A percentile compares a stretch with the other conserved stretches of the same genome.
These are phyloP conservation scores for Fusarium beomiforme DNA, from an alignment of 2,329 filamentous ascomycete genomes.

Conservation along the genomic window DNA sequence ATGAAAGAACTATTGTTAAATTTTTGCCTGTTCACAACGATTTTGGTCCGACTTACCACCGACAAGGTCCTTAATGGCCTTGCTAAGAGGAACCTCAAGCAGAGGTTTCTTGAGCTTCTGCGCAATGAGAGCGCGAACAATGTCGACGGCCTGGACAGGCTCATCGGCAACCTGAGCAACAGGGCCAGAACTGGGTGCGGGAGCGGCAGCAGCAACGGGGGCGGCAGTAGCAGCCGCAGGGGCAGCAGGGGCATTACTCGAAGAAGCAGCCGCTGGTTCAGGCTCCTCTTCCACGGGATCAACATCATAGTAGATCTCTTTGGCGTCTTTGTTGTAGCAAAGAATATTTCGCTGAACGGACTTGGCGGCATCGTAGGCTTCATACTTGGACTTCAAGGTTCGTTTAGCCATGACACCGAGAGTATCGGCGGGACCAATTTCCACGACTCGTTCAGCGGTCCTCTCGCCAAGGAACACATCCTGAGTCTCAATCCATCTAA, in stretches of 20 bases:
- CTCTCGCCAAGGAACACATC: conserved; percentile 99
- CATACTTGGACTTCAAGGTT: conserved; percentile 95
- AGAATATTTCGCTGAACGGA: conserved; percentile 97
- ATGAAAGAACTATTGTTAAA: conserved; percentile 27
- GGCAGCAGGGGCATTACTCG: conserved; percentile 60
- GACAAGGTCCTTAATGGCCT: conserved; percentile 98
- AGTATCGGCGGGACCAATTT: conserved; percentile 96
- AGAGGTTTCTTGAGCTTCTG: conserved; percentile 98
- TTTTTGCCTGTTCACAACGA: background rate
- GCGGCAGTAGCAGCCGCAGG: conserved; percentile 65
- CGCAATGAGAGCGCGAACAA: conserved; percentile 88
- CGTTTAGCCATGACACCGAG: conserved; percentile 97
- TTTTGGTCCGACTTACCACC: conserved; percentile 74
- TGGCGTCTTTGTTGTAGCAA: conserved; percentile 99
- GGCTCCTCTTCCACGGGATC: conserved; percentile 94
- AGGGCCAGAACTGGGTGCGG: conserved; percentile 80
- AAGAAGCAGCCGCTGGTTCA: conserved; percentile 64
- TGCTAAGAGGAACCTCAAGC: conserved; percentile 87
- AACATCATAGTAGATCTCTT: conserved; percentile 99
- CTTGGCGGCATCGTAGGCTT: conserved; percentile 96
- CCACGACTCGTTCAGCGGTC: conserved; percentile 95
- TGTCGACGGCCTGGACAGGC: conserved; percentile 88
- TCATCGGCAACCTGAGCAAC: conserved; percentile 87
- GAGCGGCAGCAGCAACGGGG: conserved; percentile 63
- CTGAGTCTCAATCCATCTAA: conserved; percentile 99